Evolutionary conservation across 2,329 filamentous ascomycete species (phyloP).

Genomic region (Xylariaceae sp.): DNA sequence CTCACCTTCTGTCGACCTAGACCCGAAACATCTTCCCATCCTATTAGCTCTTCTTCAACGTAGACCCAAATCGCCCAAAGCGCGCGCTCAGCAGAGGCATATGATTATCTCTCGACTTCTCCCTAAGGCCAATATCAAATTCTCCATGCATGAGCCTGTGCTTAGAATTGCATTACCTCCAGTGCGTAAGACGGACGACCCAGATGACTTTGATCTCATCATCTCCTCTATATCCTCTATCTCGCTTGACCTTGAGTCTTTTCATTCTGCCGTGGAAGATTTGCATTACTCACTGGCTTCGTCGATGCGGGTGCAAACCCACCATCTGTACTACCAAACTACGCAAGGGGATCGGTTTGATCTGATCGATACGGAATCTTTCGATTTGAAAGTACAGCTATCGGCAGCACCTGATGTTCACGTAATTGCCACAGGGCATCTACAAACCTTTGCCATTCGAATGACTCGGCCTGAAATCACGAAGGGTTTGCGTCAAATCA

Average conservation of each 20-base stretch:
- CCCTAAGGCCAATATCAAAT: constrained; percentile 90
- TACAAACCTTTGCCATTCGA: constrained; percentile 84
- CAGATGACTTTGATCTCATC: constrained; percentile 88
- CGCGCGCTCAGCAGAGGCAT: constrained; percentile 50
- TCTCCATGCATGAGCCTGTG: constrained; percentile 95
- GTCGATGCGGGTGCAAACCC: constrained; percentile 76
- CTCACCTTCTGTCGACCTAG: constrained; percentile 88
- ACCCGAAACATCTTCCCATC: constrained; percentile 85
- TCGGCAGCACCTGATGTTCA: constrained; percentile 82
- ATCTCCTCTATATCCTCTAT: constrained; percentile 94
- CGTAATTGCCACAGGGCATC: constrained; percentile 71
- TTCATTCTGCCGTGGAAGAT: constrained; percentile 81
- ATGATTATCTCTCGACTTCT: constrained; percentile 82
- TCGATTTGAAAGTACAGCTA: constrained; percentile 82
- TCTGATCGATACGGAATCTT: constrained; percentile 78
- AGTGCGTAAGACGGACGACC: constrained; percentile 58
- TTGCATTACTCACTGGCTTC: constrained; percentile 83
- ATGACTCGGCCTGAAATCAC: constrained; percentile 91
- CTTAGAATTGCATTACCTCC: constrained; percentile 83
- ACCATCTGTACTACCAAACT: constrained; percentile 93
- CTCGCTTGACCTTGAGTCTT: constrained; percentile 89
- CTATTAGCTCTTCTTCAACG: constrained; percentile 71
- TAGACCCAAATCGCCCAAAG: constrained; percentile 40
- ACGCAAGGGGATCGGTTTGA: constrained; percentile 78
- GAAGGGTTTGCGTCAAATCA: constrained; percentile 86